Conservation (phyloP, 2,329 filamentous ascomycete species). For the Alternaria sp. region DNA sequence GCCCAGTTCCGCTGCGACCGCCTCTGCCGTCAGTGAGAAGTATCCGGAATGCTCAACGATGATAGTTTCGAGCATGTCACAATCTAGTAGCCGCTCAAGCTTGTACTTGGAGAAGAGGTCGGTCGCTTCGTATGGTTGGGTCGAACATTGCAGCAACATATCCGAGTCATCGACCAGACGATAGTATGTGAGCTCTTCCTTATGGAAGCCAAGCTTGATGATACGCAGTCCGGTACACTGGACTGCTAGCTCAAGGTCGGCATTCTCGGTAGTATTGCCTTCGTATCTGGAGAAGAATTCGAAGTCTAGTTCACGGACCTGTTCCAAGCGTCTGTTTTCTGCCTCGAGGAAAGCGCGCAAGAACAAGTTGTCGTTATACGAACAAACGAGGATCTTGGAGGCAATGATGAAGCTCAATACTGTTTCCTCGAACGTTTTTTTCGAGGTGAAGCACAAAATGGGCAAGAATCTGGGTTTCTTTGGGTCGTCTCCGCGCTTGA, state of each 20-base stretch:
- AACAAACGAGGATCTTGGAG: not conserved
- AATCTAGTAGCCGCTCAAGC: not conserved
- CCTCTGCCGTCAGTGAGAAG: not conserved
- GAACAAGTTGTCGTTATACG: not conserved
- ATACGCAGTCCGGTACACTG: not conserved
- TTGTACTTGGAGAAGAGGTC: not conserved
- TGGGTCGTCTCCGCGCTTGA: not conserved
- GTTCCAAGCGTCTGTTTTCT: not conserved
- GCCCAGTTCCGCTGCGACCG: not conserved
- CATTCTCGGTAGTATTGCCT: not conserved
- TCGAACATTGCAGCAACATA: not conserved
- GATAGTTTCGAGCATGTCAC: not conserved
- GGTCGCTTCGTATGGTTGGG: rapidly evolving
- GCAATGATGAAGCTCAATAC: not conserved
- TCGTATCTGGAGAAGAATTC: not conserved
- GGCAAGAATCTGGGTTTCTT: not conserved
- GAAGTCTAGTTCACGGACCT: not conserved
- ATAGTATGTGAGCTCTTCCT: not conserved
- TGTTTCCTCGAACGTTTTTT: not conserved
- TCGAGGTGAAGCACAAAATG: not conserved
- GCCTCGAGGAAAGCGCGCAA: not conserved
- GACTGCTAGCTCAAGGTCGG: not conserved
- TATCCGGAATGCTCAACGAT: slow-evolving; percentile 2
- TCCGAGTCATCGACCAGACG: not conserved
- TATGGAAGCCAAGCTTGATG: not conserved